Conservation (phyloP, 345 rosid genomes). For the Linum tenue region DNA sequence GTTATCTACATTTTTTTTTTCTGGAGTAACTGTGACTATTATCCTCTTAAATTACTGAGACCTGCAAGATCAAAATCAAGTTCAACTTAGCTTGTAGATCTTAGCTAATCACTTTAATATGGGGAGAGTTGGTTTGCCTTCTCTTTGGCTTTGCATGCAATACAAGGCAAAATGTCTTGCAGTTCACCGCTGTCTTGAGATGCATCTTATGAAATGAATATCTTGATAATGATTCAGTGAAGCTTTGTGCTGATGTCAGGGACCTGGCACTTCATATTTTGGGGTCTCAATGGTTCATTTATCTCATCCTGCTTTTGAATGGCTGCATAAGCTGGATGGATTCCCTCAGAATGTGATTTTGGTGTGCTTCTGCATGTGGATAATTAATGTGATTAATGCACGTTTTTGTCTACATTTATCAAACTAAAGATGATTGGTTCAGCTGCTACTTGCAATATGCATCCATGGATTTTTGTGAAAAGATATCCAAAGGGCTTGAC, state of each 20-base stretch:
- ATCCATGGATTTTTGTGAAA: too few species aligned
- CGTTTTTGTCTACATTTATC: background rate
- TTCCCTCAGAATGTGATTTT: background rate
- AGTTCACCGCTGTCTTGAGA: background rate
- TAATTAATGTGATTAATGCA: too few species aligned
- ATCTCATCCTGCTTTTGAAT: background rate
- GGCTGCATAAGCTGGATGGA: background rate
- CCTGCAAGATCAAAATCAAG: background rate
- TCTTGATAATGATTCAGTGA: background rate
- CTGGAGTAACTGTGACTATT: background rate
- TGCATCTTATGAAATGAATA: background rate
- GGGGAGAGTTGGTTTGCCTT: background rate
- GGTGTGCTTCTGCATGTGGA: background rate
- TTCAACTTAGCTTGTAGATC: too few species aligned
- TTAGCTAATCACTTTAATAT: too few species aligned
- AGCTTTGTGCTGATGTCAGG: background rate
- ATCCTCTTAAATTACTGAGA: background rate
- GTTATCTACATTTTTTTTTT: background rate
- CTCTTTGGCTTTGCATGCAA: background rate
- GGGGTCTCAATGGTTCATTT: background rate
- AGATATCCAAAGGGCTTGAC: background rate
- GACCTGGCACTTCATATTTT: background rate
- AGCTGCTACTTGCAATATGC: background rate
- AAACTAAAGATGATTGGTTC: background rate
- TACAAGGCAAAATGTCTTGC: background rate